Evolutionary conservation across 1,139 yeast species (phyloP).

Genomic region (Suhomyces coccinellae): DNA sequence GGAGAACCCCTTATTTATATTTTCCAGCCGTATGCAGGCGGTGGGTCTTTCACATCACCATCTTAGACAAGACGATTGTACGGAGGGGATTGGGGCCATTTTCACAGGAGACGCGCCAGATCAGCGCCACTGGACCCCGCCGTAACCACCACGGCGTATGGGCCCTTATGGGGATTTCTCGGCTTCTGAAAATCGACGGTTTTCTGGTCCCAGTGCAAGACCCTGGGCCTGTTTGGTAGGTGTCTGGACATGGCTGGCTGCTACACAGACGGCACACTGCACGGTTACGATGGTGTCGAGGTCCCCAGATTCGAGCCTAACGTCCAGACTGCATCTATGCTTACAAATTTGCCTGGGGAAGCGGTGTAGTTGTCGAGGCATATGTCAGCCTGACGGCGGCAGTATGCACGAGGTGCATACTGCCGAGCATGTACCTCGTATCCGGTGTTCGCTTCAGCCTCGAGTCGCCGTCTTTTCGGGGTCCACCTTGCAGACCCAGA

Average conservation of each 20-base stretch:
- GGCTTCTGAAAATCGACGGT: neutral
- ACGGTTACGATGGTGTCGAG: no score
- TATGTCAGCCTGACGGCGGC: neutral
- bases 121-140: neutral
- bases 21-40: neutral
- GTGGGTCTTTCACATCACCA: neutral
- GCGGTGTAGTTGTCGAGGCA: neutral
- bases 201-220: no score
- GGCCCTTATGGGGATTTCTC: neutral
- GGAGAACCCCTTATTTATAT: slow-evolving; percentile 2
- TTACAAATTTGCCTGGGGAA: slow-evolving; percentile 1
- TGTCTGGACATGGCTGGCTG: no score
- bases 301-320: neutral
- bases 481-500: no score
- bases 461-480: no score
- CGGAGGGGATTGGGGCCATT: neutral
- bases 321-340: neutral
- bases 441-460: no score
- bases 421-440: neutral
- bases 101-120: neutral
- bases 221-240: no score
- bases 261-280: no score
- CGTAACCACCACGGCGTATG: neutral
- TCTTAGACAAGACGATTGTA: neutral
- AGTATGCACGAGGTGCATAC: slow-evolving; percentile 1